These are phyloP conservation scores for Aristolochia fimbriata DNA, from an alignment of 164 flowering plant genomes.

Conservation along the genomic window DNA sequence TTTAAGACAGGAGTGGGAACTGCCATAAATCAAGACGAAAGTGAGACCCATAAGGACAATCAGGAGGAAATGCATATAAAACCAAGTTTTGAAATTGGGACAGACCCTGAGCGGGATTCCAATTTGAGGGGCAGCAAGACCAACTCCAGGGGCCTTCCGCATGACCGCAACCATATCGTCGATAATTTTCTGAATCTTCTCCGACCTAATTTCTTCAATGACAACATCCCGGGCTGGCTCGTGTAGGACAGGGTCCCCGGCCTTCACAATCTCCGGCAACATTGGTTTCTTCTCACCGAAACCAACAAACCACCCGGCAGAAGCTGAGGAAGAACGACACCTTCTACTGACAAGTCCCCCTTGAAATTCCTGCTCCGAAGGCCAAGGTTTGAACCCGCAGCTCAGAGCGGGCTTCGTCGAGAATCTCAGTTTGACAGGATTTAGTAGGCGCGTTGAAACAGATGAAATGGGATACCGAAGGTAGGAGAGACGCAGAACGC, in stretches of 20 bases:
- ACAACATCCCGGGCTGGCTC: constrained; percentile 70
- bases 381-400: constrained; percentile 1
- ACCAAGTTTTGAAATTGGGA: not conserved
- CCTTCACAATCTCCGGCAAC: constrained; percentile 58
- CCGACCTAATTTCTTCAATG: constrained; percentile 64
- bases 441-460: not conserved
- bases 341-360: constrained; percentile 9
- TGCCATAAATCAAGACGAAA: too few species aligned
- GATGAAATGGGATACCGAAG: not conserved
- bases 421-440: not conserved
- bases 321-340: constrained; percentile 19
- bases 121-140: constrained; percentile 95
- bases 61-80: not conserved
- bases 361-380: constrained; percentile 2
- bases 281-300: constrained; percentile 39
- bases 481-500: not conserved
- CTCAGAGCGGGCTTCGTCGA: not conserved
- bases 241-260: constrained; percentile 93
- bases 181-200: constrained; percentile 64
- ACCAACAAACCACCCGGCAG: constrained; percentile 75
- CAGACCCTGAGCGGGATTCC: constrained; percentile 67
- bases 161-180: constrained; percentile 74
- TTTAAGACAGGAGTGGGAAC: too few species aligned
- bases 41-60: too few species aligned
- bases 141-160: constrained; percentile 92